phyloP scores from a whole-genome alignment of 2,329 filamentous ascomycete species.

The Penicillium decumbens region DNA sequence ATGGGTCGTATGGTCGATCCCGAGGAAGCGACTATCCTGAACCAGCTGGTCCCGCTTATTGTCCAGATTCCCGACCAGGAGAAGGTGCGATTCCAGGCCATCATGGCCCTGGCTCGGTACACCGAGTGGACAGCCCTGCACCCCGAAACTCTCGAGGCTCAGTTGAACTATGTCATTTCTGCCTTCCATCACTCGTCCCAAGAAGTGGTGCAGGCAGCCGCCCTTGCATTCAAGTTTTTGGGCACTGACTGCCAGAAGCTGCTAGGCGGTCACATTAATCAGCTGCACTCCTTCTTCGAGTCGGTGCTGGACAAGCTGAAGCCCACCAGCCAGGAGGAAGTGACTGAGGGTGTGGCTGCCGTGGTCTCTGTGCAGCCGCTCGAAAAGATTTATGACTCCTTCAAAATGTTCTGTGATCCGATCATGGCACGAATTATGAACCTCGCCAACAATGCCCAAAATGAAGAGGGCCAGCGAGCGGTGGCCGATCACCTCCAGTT shows the following conservation, averaged over 20 bases:
- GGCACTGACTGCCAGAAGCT: constrained; percentile 90
- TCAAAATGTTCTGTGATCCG: constrained; percentile 92
- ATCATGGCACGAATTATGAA: constrained; percentile 78
- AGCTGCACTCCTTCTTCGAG: constrained; percentile 89
- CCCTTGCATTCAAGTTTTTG: constrained; percentile 93
- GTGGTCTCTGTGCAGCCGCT: constrained; percentile 83
- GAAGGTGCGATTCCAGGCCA: constrained; percentile 96
- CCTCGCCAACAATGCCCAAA: constrained; percentile 77
- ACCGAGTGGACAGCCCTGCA: constrained; percentile 97
- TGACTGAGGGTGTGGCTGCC: constrained; percentile 90
- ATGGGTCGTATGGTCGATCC: constrained; percentile 95
- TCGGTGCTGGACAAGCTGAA: constrained; percentile 82
- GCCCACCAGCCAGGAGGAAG: constrained; percentile 82
- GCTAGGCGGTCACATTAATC: constrained; percentile 73
- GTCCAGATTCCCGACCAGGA: constrained; percentile 93
- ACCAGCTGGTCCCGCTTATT: constrained; percentile 86
- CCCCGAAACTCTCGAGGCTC: constrained; percentile 82
- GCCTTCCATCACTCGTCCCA: constrained; percentile 84
- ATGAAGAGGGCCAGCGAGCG: constrained; percentile 76
- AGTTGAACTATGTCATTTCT: constrained; percentile 92
- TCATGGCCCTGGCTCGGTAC: constrained; percentile 94
- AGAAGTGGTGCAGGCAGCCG: constrained; percentile 86
- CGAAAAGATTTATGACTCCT: constrained; percentile 71
- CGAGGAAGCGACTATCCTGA: constrained; percentile 80
- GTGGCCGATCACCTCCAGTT: constrained; percentile 92